Evolutionary conservation across 257 asterid genomes (phyloP), one percentile per base, ranked within the genome.

Genomic region (Scutellaria galericulata): DNA sequence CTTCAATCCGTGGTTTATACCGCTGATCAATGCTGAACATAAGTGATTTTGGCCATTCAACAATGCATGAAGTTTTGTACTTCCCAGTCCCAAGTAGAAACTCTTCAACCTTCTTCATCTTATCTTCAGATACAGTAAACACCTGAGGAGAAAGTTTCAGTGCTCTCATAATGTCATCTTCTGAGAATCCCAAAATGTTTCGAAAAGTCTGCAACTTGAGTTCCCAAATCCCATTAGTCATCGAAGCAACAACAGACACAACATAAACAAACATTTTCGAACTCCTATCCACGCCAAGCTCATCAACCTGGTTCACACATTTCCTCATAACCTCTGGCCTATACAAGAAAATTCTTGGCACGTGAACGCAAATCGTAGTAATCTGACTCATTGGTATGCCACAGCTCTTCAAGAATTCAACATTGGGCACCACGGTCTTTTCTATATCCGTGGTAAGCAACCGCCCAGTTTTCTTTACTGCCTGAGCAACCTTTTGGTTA

Each of bases 331-430:
- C 55, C 15, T 82, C 84, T 2, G 83, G 84, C 46, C 48, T 75
- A 24, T n/a, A 14, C 72, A 75, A 56, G 12, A 81, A 9, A 68
- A 81, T 58, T 41, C 79, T 54, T 0, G 92, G 90, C 35, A 27
- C 3, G 35, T 27, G 0, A 27, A 27, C 0, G 1, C 35, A 27
- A 27, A 27, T 3, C 35, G 6, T 22, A 13, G 11, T 15, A 8
- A 83, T 68, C 51, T 75, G 83, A 4, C 75, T 61, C 74, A 15
- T 50, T 6, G 59, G 53, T 20, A 84, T 40, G 20, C 90, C 92
- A 40, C 82, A 79, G 50, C 76, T 83, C 80, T 69, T 58, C 78
- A 87, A 47, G 51, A 64, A 67, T 52, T 83, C 63, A 12, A 87
- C 52, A 60, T 83, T 83, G 1, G 87, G 85, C 7, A 79, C 12